These are phyloP conservation scores for Saturnispora gosingensis DNA, from an alignment of 805 yeast genomes.

Conservation along the genomic window DNA sequence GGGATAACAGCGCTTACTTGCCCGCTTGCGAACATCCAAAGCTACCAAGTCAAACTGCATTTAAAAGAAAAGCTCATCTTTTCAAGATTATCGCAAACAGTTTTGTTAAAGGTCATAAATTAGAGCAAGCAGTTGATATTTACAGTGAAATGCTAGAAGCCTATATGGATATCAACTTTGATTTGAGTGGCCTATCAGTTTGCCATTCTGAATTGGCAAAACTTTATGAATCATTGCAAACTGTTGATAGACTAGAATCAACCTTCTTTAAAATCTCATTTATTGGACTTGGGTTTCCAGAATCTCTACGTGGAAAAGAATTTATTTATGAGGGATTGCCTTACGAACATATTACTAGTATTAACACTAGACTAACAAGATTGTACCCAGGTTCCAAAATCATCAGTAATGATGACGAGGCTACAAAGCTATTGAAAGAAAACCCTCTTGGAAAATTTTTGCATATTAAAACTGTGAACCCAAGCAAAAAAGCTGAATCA, in stretches of 20 bases:
- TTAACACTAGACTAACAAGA: slow-evolving; percentile 64
- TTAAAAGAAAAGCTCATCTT: slow-evolving; percentile 69
- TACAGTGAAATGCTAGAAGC: slow-evolving; percentile 71
- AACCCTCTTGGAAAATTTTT: slow-evolving; percentile 65
- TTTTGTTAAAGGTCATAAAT: slow-evolving; percentile 59
- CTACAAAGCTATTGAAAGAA: slow-evolving; percentile 37
- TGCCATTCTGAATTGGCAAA: slow-evolving; percentile 61
- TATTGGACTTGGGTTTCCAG: slow-evolving; percentile 80
- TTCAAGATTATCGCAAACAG: slow-evolving; percentile 61
- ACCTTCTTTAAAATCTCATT: slow-evolving; percentile 73
- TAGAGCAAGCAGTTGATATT: slow-evolving; percentile 72
- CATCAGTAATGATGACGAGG: slow-evolving; percentile 46
- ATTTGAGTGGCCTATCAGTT: slow-evolving; percentile 63
- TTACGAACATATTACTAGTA: slow-evolving; percentile 78
- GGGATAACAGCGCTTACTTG: slow-evolving; percentile 53
- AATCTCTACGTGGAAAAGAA: slow-evolving; percentile 60
- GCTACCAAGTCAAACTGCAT: slow-evolving; percentile 72
- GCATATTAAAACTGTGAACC: slow-evolving; percentile 64
- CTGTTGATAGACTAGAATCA: slow-evolving; percentile 63
- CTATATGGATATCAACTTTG: slow-evolving; percentile 63
- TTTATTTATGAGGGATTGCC: slow-evolving; percentile 82
- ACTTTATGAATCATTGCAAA: slow-evolving; percentile 57
- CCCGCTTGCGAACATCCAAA: slow-evolving; percentile 55
- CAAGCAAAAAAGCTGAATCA: slow-evolving; percentile 39
- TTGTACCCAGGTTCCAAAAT: slow-evolving; percentile 77